Percentiles rank a stretch among this genome's conserved stretches.
Evolutionary conservation across 2,329 filamentous ascomycete genomes (phyloP).

Genomic region (Dothistroma pini): DNA sequence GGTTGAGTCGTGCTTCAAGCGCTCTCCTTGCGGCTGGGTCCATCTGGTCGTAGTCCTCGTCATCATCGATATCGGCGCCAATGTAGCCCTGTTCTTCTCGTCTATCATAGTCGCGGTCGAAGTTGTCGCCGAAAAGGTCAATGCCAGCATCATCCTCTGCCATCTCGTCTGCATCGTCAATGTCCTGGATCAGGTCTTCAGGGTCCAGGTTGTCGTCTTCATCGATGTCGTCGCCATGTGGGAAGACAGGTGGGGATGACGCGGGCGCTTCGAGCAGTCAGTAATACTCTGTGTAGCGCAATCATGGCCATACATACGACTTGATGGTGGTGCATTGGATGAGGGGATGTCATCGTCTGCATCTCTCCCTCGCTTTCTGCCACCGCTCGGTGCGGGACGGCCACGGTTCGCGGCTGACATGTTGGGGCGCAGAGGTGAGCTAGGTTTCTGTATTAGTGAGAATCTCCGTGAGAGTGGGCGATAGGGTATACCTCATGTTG

Average conservation of each 20-base stretch:
- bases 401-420: constrained; percentile 83
- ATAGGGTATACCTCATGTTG: neutral
- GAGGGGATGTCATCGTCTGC: constrained; percentile 60
- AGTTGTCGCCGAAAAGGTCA: constrained; percentile 67
- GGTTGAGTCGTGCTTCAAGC: constrained; percentile 69
- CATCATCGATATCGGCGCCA: constrained; percentile 70
- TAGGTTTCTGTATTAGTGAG: neutral
- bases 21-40: constrained; percentile 63
- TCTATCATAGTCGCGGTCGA: constrained; percentile 58
- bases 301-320: constrained; percentile 50
- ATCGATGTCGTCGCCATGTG: constrained; percentile 63
- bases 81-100: constrained; percentile 61
- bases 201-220: constrained; percentile 68
- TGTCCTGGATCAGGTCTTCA: constrained; percentile 62
- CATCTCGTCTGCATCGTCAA: constrained; percentile 65
- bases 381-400: constrained; percentile 46
- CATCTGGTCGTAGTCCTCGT: constrained; percentile 68
- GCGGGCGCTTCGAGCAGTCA: constrained; percentile 42
- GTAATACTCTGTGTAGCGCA: neutral
- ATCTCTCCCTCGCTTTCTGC: constrained; percentile 62
- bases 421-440: constrained; percentile 74
- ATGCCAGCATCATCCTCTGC: constrained; percentile 68
- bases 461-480: neutral
- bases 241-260: constrained; percentile 63
- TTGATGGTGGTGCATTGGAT: constrained; percentile 57